phyloP scores from a whole-genome alignment of 768 basidiomycete species.

The Cystofilobasidium capitatum region DNA sequence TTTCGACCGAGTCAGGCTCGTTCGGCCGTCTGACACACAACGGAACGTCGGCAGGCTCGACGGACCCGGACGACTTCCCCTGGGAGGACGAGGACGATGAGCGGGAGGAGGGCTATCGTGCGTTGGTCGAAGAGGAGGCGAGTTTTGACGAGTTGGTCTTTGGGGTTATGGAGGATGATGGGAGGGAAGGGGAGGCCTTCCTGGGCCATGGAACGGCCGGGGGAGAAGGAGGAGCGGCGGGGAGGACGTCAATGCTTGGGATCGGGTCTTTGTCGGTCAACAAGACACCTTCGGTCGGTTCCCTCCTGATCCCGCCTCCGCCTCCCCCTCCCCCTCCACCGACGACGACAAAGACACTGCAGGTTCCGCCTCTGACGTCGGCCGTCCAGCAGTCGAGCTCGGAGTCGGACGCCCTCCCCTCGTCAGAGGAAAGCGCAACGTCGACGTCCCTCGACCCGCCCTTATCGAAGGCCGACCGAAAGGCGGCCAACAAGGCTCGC shows the following conservation, averaged over 20 bases:
- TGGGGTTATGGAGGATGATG: slow-evolving; percentile 39
- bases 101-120: slow-evolving; percentile 36
- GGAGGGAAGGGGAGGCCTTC: slow-evolving; percentile 31
- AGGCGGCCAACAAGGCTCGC: neutral
- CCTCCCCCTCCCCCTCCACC: no score
- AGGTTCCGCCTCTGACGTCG: no score
- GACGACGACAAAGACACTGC: no score
- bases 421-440: no score
- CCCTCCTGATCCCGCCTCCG: no score
- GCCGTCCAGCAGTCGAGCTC: no score
- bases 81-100: slow-evolving; percentile 32
- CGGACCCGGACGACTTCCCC: slow-evolving; percentile 11
- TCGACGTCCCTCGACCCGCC: neutral
- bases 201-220: no score
- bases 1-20: slow-evolving; percentile 24
- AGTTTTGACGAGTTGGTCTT: slow-evolving; percentile 38
- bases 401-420: no score
- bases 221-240: neutral
- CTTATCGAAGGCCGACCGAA: neutral
- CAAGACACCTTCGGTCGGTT: no score
- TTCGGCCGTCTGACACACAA: no score
- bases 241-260: neutral
- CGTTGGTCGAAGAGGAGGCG: slow-evolving; percentile 37
- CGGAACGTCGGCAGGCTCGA: slow-evolving; percentile 24
- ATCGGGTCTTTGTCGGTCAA: neutral